Evolutionary conservation across 495 filamentous ascomycete species (phyloP).

Genomic region (Penicillium canariense): DNA sequence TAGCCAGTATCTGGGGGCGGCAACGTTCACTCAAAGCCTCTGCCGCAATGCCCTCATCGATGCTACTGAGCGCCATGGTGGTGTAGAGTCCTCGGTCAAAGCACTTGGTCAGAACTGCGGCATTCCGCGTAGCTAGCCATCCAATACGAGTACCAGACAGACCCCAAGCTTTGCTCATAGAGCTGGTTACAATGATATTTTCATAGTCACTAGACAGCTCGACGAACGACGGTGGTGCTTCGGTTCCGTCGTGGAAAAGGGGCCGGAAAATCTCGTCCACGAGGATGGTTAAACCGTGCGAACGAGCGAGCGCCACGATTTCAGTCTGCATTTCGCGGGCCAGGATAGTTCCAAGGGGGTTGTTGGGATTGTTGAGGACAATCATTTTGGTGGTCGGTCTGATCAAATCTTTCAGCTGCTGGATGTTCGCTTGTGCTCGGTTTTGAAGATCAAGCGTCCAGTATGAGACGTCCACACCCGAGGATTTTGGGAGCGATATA

Average conservation of each 20-base stretch:
- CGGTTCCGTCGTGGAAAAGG: slow-evolving; percentile 5
- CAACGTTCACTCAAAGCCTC: slow-evolving; percentile 12
- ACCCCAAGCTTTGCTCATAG: slow-evolving; percentile 21
- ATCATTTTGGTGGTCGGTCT: slow-evolving; percentile 15
- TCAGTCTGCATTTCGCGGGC: neutral
- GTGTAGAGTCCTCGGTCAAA: slow-evolving; percentile 7
- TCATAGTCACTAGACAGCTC: neutral
- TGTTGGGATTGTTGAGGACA: slow-evolving; percentile 19
- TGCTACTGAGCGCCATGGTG: slow-evolving; percentile 2
- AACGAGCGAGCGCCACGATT: slow-evolving; percentile 8
- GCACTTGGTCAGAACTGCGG: neutral
- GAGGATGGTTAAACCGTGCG: neutral
- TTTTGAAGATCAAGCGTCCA: slow-evolving; percentile 10
- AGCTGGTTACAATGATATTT: slow-evolving; percentile 14
- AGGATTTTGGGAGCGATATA: slow-evolving; percentile 7
- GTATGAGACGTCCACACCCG: slow-evolving; percentile 6
- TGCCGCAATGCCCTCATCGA: slow-evolving; percentile 6
- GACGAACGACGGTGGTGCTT: slow-evolving; percentile 2
- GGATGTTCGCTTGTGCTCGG: neutral
- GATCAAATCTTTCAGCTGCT: slow-evolving; percentile 4
- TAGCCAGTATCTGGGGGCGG: slow-evolving; percentile 5
- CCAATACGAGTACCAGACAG: slow-evolving; percentile 12
- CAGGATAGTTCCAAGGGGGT: slow-evolving; percentile 11
- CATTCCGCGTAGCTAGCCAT: slow-evolving; percentile 12
- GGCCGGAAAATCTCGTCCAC: slow-evolving; percentile 20